Base-by-base conservation (phyloP, 2,329 filamentous ascomycete genomes). In the Phialocephala sp. region DNA sequence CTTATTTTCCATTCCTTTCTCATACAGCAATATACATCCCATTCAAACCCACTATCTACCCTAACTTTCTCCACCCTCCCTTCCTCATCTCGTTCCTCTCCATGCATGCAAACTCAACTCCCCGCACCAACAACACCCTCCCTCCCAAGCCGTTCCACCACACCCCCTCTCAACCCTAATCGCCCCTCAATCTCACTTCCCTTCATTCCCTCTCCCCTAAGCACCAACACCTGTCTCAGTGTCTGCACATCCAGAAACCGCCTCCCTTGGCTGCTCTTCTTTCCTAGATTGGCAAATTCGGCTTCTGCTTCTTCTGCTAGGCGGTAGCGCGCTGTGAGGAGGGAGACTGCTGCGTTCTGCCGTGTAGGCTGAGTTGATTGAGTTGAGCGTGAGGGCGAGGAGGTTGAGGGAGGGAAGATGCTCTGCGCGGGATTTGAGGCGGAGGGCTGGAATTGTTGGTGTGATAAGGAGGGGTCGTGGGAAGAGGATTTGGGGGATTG, bases 281-380 rank as follows among this genome's bases (percentile, higher is more conserved):
- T 82, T 14, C 76, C 77, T 11, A 72, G 57, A 9, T 62, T 60
- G 41, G 78, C 76, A 72, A 89, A 89, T 35, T 89, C 86, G 41
- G 84, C 80, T 60, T 85, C 82, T 0, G 82, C 85, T 65, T 88
- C 76, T 65, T 89, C 87, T 8, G 90, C 77, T 67, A 91, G 84
- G 0, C 86, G 83, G 74, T 89, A 89, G 59, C 85, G 78, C 11
- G 74, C 74, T 1, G 71, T 72, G 8, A 76, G 32, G 8, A 76
- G 62, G 2, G 62, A 59, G 0, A 76, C 60, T 0, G 74, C 74
- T 0, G 74, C 73, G 43, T 76, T 74, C 18, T 65, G 15, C 20
- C 55, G 22, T 37, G 6, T 32, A 3, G 27, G 27, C 6, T 32
- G 27, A 3, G 27, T 6, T 32, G 27, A 32, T 3, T 3, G 27